phyloP scores from a whole-genome alignment of 768 basidiomycete species.

The Kwoniella sp. region DNA sequence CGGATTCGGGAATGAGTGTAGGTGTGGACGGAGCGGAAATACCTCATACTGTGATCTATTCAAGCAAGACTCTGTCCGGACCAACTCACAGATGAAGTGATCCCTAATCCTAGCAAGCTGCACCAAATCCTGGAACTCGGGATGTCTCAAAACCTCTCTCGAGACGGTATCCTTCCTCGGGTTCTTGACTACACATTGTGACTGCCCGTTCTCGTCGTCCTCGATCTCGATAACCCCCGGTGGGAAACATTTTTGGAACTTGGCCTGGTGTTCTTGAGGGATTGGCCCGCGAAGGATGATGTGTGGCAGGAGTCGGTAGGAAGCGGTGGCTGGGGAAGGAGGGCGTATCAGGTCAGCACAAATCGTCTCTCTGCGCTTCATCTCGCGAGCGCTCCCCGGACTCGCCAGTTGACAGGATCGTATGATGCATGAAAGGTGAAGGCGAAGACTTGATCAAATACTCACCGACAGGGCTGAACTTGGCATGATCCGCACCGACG shows the following conservation, averaged over 20 bases:
- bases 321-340: conserved; percentile 74
- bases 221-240: conserved; percentile 60
- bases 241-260: conserved; percentile 86
- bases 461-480: conserved; percentile 90
- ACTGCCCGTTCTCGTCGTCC: conserved; percentile 55
- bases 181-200: conserved; percentile 65
- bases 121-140: conserved; percentile 82
- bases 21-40: too few species aligned
- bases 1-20: too few species aligned
- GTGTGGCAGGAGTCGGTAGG: conserved; percentile 87
- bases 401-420: too few species aligned
- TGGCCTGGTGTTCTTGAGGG: conserved; percentile 72
- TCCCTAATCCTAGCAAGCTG: conserved; percentile 83
- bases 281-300: conserved; percentile 74
- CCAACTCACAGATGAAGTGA: conserved; percentile 89
- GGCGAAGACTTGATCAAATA: background rate
- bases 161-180: conserved; percentile 82
- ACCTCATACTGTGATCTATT: too few species aligned
- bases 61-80: too few species aligned
- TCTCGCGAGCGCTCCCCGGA: too few species aligned
- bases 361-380: too few species aligned
- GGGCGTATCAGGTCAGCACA: too few species aligned
- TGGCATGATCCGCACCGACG: conserved; percentile 91
- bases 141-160: conserved; percentile 86
- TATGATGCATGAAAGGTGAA: too few species aligned